phyloP scores from a whole-genome alignment of 2,329 filamentous ascomycete species.

The Ophiostoma ulmi region DNA sequence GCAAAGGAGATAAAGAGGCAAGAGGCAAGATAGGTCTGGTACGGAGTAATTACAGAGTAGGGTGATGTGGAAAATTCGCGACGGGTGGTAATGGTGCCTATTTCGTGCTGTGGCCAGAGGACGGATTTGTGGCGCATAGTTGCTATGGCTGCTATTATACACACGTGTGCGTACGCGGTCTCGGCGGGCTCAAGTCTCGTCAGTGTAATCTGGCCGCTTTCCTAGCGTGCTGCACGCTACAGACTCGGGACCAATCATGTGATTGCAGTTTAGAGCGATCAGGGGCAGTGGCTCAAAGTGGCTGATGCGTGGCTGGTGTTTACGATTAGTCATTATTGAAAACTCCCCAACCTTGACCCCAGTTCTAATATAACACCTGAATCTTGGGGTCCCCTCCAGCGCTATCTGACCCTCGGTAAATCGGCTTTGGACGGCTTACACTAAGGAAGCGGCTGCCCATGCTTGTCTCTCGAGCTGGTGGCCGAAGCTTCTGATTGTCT shows the following conservation, averaged over 20 bases:
- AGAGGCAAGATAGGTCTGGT: background rate
- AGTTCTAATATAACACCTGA: background rate
- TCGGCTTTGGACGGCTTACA: slow-evolving; percentile 29
- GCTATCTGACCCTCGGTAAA: slow-evolving; percentile 20
- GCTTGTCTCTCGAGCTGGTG: slow-evolving; percentile 4
- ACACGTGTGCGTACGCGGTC: background rate
- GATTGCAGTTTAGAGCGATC: background rate
- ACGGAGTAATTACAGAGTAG: background rate
- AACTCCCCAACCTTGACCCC: background rate
- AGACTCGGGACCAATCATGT: slow-evolving; percentile 19
- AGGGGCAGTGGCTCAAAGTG: slow-evolving; percentile 19
- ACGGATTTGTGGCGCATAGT: background rate
- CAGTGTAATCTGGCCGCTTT: slow-evolving; percentile 27
- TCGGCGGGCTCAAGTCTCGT: slow-evolving; percentile 8
- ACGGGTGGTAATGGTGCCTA: background rate
- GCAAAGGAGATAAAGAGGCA: slow-evolving; percentile 12
- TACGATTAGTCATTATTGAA: slow-evolving; percentile 14
- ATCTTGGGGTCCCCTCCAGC: slow-evolving; percentile 7
- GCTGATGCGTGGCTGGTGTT: background rate
- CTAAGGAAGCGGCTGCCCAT: background rate
- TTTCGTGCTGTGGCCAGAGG: background rate
- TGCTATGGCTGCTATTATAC: slow-evolving; percentile 4
- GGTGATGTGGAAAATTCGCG: slow-evolving; percentile 20
- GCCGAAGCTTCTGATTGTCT: slow-evolving; percentile 16
- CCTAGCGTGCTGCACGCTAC: slow-evolving; percentile 7